These are phyloP conservation scores for Omphalotus olearius DNA, from an alignment of 1,284 basidiomycete genomes.

Conservation along the genomic window DNA sequence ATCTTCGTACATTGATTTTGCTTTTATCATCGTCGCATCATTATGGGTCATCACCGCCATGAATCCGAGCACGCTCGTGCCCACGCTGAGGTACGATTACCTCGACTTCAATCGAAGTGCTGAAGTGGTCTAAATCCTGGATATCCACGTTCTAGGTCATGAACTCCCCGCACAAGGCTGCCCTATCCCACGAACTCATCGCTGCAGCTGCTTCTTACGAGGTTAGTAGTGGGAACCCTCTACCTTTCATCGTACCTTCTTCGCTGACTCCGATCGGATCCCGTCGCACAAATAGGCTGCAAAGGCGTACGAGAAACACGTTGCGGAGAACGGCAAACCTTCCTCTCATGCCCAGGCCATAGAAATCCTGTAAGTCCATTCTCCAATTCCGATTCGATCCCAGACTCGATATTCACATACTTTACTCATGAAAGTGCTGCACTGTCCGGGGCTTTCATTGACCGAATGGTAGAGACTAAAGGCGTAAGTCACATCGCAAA, in stretches of 20 bases:
- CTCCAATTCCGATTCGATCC: background rate
- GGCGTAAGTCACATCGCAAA: conserved; percentile 12
- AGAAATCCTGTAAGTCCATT: conserved; percentile 17
- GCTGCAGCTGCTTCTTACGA: conserved; percentile 15
- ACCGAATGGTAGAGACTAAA: conserved; percentile 19
- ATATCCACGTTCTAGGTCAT: background rate
- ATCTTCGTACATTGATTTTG: background rate
- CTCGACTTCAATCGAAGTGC: background rate
- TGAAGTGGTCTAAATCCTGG: background rate
- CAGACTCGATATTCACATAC: background rate
- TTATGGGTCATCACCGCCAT: conserved; percentile 10
- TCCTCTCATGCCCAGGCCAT: conserved; percentile 21
- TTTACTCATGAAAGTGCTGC: conserved; percentile 14
- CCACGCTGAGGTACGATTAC: conserved; percentile 7
- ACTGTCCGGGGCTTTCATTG: conserved; percentile 22
- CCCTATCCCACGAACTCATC: conserved; percentile 12
- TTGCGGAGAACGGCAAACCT: conserved; percentile 24
- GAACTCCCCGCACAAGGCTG: conserved; percentile 9
- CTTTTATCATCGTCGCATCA: background rate
- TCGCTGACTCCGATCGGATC: background rate
- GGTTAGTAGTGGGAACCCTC: background rate
- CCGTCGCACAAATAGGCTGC: conserved; percentile 20
- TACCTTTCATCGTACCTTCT: background rate
- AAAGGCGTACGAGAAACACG: conserved; percentile 29
- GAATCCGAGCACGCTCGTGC: conserved; percentile 13